Evolutionary conservation across 2,329 filamentous ascomycete species (phyloP).

Genomic region (Monilinia fructicola): DNA sequence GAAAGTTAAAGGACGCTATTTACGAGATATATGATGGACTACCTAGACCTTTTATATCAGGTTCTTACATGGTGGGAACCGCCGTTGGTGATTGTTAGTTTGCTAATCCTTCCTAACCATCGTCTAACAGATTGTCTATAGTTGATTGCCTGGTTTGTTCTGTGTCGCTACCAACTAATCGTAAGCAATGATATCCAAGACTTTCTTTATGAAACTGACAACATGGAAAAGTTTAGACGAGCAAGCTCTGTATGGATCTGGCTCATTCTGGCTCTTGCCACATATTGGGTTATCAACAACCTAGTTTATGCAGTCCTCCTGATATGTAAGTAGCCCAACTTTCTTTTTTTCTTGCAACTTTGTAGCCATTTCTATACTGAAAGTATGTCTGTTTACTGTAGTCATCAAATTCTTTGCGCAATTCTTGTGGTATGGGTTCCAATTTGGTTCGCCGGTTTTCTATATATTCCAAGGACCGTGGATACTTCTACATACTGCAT

Average conservation of each 20-base stretch:
- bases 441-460: not conserved
- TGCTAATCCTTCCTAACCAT: not conserved
- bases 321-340: too few relatives aligned
- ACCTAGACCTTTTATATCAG: not conserved
- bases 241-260: not conserved
- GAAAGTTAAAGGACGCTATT: not conserved
- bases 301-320: not conserved
- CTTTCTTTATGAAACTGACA: not conserved
- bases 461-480: constrained; percentile 1
- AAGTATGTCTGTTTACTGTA: not conserved
- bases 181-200: constrained; percentile 1
- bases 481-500: not conserved
- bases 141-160: not conserved
- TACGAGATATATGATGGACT: not conserved
- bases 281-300: not conserved
- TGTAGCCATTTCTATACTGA: not conserved
- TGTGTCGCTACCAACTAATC: not conserved
- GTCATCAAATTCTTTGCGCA: not conserved
- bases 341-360: not conserved
- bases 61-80: not conserved
- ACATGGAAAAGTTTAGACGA: not conserved
- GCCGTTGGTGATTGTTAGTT: not conserved
- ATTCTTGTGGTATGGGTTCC: not conserved
- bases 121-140: not conserved
- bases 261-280: not conserved